Base-by-base conservation (phyloP, 2,329 filamentous ascomycete genomes). In the Ampelomyces quisqualis region DNA sequence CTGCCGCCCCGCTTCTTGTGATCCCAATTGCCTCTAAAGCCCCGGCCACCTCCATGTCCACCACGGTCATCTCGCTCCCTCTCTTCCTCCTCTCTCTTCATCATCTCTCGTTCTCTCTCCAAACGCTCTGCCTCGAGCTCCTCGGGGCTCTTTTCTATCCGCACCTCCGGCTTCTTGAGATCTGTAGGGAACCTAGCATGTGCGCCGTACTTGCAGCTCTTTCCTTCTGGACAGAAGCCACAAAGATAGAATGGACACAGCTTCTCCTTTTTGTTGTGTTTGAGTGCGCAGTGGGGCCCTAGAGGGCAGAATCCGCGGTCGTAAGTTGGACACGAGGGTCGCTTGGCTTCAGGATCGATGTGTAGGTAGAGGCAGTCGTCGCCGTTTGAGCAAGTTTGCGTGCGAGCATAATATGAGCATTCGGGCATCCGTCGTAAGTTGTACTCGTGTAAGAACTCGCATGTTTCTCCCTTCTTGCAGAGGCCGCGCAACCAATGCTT, bases 391-490 rank as follows among this genome's bases (percentile, higher is more conserved):
- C 93, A 98, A 68, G 94, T 96, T 40, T 89, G 89, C 64, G 93
- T 95, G 47, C 90, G 81, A 43, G 90, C 84, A 72, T 91, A 97
- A 71, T 95, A 95, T 64, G 95, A 95, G 73, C 93, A 98, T 73
- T 97, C 93, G 49, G 93, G 90, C 89, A 97, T 97, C 70, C 93
- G 90, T 51, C 93, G 84, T 56, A 98, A 80, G 72, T 98, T 97
- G 76, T 96, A 98, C 72, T 97, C 93, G 77, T 98, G 93, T 34
- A 97, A 77, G 62, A 97, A 98, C 74, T 98, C 93, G 82, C 93
- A 98, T 55, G 84, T 82, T 64, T 96, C 86, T 60, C 91, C 93
- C 72, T 97, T 97, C 68, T 98, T 98, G 77, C 93, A 98, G 14
- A 98, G 81, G 0, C 90, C 91, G 52, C 94, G 88, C 62, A 97